These are phyloP conservation scores for Fragaria ananassa DNA, from an alignment of 306 rosid genomes.

Conservation along the genomic window DNA sequence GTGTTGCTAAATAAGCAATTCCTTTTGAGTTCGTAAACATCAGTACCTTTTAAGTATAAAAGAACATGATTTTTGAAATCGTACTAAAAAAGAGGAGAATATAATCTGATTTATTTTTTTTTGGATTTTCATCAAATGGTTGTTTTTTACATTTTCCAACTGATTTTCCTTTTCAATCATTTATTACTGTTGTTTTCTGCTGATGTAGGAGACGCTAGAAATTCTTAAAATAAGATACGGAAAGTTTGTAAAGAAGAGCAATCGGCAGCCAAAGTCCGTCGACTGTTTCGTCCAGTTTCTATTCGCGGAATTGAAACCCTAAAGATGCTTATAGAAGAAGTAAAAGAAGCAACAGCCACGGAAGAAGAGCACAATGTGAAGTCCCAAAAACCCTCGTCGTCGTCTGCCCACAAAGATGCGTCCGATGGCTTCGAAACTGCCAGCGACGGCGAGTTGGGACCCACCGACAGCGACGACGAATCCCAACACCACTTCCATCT, in stretches of 20 bases:
- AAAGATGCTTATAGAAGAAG: constrained; percentile 7
- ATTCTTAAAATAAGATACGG: too few relatives aligned
- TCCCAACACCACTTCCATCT: background rate
- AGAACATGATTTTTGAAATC: too few relatives aligned
- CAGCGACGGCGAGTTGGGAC: constrained; percentile 50
- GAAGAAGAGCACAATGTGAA: constrained; percentile 13
- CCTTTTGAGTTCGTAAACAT: too few relatives aligned
- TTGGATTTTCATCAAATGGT: too few relatives aligned
- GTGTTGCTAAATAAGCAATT: too few relatives aligned
- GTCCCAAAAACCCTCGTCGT: constrained; percentile 21
- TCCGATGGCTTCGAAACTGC: constrained; percentile 61
- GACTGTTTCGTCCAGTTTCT: background rate
- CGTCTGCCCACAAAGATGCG: constrained; percentile 18
- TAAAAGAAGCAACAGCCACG: constrained; percentile 25
- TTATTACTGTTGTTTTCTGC: too few relatives aligned
- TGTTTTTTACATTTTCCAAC: too few relatives aligned
- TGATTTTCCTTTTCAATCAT: too few relatives aligned
- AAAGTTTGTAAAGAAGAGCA: background rate
- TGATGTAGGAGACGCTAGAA: too few relatives aligned
- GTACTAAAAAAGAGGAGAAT: too few relatives aligned
- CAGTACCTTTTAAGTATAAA: too few relatives aligned
- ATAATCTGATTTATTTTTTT: too few relatives aligned
- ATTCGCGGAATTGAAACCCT: background rate
- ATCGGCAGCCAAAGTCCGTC: background rate
- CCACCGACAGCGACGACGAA: constrained; percentile 21